These are phyloP conservation scores for Nematocida ironsii DNA, from an alignment of 371 early-diverging fungal genomes.

Conservation along the genomic window DNA sequence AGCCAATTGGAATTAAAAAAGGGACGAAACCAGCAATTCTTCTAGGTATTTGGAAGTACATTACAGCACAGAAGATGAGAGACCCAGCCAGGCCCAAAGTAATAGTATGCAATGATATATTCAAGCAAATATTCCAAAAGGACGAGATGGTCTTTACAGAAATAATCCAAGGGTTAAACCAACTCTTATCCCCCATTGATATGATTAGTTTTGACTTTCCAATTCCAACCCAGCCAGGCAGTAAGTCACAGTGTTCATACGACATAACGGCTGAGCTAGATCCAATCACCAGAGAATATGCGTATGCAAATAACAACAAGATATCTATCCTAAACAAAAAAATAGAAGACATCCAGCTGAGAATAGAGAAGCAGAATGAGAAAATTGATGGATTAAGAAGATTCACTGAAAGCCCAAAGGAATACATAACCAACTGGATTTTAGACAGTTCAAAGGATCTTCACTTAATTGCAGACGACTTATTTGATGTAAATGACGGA, in stretches of 20 bases:
- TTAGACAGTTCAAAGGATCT: slow-evolving; percentile 57
- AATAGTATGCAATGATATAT: slow-evolving; percentile 43
- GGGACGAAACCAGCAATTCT: slow-evolving; percentile 46
- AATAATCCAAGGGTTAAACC: slow-evolving; percentile 38
- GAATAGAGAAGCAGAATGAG: slow-evolving; percentile 62
- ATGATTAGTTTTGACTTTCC: slow-evolving; percentile 61
- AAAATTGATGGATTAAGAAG: slow-evolving; percentile 52
- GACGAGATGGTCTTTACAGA: slow-evolving; percentile 40
- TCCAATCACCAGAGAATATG: slow-evolving; percentile 62
- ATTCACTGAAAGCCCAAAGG: slow-evolving; percentile 63
- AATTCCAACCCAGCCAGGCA: slow-evolving; percentile 40
- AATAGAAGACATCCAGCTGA: slow-evolving; percentile 59
- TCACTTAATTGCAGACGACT: slow-evolving; percentile 51
- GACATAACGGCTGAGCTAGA: slow-evolving; percentile 68
- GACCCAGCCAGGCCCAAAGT: background rate
- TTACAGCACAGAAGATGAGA: slow-evolving; percentile 56
- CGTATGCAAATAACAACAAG: slow-evolving; percentile 57
- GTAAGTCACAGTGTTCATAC: slow-evolving; percentile 25
- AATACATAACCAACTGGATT: slow-evolving; percentile 67
- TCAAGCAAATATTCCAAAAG: slow-evolving; percentile 21
- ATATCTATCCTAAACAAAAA: slow-evolving; percentile 66
- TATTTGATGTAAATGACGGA: slow-evolving; percentile 59
- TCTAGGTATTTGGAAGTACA: slow-evolving; percentile 58
- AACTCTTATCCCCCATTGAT: slow-evolving; percentile 49
- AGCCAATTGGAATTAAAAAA: slow-evolving; percentile 32